Percentiles rank a stretch among this genome's conserved stretches.
phyloP scores from a whole-genome alignment of 495 filamentous ascomycete genomes.

The Aspergillus steynii region DNA sequence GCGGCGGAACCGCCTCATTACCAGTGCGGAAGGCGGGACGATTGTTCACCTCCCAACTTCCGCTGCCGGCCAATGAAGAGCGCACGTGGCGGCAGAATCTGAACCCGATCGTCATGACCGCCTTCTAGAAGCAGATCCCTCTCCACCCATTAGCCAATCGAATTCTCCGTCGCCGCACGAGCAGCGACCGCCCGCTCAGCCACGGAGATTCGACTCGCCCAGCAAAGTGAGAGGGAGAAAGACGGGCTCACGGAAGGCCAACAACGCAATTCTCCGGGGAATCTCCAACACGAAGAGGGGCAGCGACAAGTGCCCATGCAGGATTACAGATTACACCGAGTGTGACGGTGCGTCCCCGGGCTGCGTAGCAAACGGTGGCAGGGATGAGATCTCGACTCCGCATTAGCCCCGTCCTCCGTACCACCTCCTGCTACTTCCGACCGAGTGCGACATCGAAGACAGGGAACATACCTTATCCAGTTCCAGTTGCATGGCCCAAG shows the following conservation, averaged over 20 bases:
- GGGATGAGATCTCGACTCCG: background rate
- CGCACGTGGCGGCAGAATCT: constrained; percentile 30
- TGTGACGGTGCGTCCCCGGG: background rate
- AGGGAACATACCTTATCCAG: background rate
- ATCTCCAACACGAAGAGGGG: background rate
- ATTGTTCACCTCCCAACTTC: constrained; percentile 6
- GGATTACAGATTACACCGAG: background rate
- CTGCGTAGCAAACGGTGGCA: background rate
- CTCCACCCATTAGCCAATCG: background rate
- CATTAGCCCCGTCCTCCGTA: background rate
- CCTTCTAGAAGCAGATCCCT: background rate
- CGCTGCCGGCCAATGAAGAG: constrained; percentile 19
- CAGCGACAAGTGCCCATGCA: too few relatives aligned
- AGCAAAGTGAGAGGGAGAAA: too few relatives aligned
- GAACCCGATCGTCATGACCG: background rate
- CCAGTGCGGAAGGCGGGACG: constrained; percentile 20
- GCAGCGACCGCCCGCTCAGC: background rate
- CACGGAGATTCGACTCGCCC: background rate
- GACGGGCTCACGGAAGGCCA: too few relatives aligned
- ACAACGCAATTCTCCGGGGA: background rate
- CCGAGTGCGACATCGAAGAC: background rate
- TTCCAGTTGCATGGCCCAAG: background rate
- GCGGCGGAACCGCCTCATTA: constrained; percentile 12
- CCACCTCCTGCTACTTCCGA: background rate
- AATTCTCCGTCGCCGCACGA: background rate